These are phyloP conservation scores for Aspergillus nanangensis DNA, from an alignment of 495 filamentous ascomycete genomes.

Conservation along the genomic window DNA sequence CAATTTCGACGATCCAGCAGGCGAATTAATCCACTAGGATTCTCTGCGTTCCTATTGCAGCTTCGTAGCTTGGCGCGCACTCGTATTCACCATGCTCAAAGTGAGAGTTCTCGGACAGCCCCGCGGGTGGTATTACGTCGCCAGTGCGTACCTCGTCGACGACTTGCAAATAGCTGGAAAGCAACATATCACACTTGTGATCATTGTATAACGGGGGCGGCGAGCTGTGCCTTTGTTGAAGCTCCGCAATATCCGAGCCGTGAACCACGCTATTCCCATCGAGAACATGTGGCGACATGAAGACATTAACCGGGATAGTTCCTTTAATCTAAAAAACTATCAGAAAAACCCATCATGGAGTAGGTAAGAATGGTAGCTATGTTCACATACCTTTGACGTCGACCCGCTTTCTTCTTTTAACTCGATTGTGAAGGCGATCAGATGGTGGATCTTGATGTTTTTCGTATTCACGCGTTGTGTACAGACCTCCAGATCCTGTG, in stretches of 20 bases:
- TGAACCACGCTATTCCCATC: slow-evolving; percentile 1
- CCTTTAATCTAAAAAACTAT: slow-evolving; percentile 9
- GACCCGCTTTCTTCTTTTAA: slow-evolving; percentile 1
- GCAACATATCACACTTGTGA: slow-evolving; percentile 1
- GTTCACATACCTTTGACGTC: neutral
- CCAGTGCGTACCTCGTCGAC: too few relatives aligned
- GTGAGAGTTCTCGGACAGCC: too few relatives aligned
- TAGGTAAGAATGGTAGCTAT: neutral
- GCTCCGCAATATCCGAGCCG: slow-evolving; percentile 2
- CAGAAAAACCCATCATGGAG: neutral
- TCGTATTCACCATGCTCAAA: too few relatives aligned
- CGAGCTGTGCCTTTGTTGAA: neutral
- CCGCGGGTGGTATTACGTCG: too few relatives aligned
- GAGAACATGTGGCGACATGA: slow-evolving; percentile 12
- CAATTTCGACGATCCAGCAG: too few relatives aligned
- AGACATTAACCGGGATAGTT: slow-evolving; percentile 15
- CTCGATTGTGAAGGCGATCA: slow-evolving; percentile 10
- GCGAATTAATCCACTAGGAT: too few relatives aligned
- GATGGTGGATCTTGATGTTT: slow-evolving; percentile 14
- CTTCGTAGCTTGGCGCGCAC: too few relatives aligned
- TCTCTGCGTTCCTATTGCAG: too few relatives aligned
- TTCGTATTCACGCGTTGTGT: slow-evolving; percentile 14
- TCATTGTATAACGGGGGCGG: slow-evolving; percentile 15
- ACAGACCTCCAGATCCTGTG: slow-evolving; percentile 8
- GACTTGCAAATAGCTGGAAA: too few relatives aligned